These are phyloP conservation scores for Aspergillus tanneri DNA, from an alignment of 2,329 filamentous ascomycete genomes.

Conservation along the genomic window DNA sequence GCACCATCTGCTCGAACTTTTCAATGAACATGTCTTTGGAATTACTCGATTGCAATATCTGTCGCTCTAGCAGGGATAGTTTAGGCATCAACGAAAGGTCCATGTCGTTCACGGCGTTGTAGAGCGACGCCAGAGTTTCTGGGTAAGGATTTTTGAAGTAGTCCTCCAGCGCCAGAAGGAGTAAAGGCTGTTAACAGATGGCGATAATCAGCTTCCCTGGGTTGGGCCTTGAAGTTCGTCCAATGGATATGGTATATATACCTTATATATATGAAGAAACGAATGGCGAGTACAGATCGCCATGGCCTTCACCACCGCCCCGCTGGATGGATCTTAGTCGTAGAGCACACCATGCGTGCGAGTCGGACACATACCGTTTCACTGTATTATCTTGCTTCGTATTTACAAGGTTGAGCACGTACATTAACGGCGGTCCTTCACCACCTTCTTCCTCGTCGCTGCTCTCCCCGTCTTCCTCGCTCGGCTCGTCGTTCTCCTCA, in stretches of 20 bases:
- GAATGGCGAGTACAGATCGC: conserved; percentile 97
- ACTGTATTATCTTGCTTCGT: conserved; percentile 94
- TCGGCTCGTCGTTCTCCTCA: conserved; percentile 50
- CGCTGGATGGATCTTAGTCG: conserved; percentile 52
- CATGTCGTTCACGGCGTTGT: conserved; percentile 93
- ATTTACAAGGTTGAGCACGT: conserved; percentile 95
- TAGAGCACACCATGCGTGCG: background rate
- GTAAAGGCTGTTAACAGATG: conserved; percentile 70
- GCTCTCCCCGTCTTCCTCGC: conserved; percentile 41
- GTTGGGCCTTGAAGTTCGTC: background rate
- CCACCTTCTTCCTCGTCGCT: conserved; percentile 64
- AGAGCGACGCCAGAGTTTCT: conserved; percentile 83
- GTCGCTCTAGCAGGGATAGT: conserved; percentile 77
- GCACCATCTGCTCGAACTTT: conserved; percentile 93
- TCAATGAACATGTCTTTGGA: conserved; percentile 96
- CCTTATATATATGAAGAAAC: conserved; percentile 98
- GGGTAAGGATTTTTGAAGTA: conserved; percentile 91
- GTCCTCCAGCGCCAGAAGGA: conserved; percentile 88
- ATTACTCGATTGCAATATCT: conserved; percentile 84
- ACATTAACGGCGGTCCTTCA: conserved; percentile 89
- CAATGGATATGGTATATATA: conserved; percentile 35
- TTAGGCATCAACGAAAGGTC: conserved; percentile 90
- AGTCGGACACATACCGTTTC: conserved; percentile 56
- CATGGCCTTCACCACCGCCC: conserved; percentile 96
- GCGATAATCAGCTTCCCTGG: too few species aligned